These are phyloP conservation scores for Neofusicoccum laricinum DNA, from an alignment of 2,329 filamentous ascomycete genomes.

Conservation along the genomic window DNA sequence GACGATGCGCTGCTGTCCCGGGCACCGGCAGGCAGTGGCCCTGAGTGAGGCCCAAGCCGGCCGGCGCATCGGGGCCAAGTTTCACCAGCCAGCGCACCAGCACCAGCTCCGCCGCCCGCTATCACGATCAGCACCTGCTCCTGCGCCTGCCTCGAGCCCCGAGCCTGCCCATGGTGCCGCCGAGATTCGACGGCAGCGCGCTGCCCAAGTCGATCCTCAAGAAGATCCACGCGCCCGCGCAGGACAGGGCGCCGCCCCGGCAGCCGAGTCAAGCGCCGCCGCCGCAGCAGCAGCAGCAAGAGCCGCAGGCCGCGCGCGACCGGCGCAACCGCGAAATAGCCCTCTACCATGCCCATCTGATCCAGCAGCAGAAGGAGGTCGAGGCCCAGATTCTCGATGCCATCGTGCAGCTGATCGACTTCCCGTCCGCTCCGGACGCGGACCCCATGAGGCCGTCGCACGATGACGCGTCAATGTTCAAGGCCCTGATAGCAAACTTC, in stretches of 20 bases:
- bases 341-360: slow-evolving; percentile 74
- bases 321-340: slow-evolving; percentile 61
- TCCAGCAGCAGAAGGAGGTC: slow-evolving; percentile 78
- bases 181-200: slow-evolving; percentile 24
- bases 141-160: neutral
- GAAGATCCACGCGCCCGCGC: slow-evolving; percentile 26
- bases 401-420: slow-evolving; percentile 68
- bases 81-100: slow-evolving; percentile 12
- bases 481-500: slow-evolving; percentile 66
- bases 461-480: slow-evolving; percentile 64
- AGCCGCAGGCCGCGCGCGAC: slow-evolving; percentile 29
- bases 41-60: slow-evolving; percentile 5
- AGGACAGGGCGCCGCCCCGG: slow-evolving; percentile 8
- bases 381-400: slow-evolving; percentile 70
- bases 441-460: slow-evolving; percentile 52
- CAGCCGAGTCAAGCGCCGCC: slow-evolving; percentile 21
- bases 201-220: slow-evolving; percentile 48
- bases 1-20: neutral
- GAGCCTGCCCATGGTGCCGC: slow-evolving; percentile 6
- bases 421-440: slow-evolving; percentile 52
- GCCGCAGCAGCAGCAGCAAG: neutral
- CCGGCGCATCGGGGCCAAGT: neutral
- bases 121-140: slow-evolving; percentile 16
- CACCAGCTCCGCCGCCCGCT: slow-evolving; percentile 8
- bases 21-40: slow-evolving; percentile 5